Evolutionary conservation across 2,329 filamentous ascomycete genomes (phyloP).

Genomic region (Tolypocladium inflatum): DNA sequence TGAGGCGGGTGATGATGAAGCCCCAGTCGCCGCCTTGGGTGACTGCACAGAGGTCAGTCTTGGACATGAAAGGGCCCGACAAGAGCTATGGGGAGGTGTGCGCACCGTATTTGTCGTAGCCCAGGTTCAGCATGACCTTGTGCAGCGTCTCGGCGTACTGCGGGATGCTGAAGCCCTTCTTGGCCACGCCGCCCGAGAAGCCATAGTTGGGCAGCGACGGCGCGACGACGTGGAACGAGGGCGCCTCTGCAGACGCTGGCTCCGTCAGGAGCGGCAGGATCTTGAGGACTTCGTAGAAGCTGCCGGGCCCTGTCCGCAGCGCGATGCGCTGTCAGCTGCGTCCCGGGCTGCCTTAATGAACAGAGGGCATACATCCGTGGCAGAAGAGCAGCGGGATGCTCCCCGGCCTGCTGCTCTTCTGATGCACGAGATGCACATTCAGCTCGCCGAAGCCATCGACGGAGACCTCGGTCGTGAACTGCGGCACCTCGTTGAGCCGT

Average conservation of each 20-base stretch:
- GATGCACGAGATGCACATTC: slow-evolving; percentile 55
- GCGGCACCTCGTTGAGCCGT: slow-evolving; percentile 46
- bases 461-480: slow-evolving; percentile 41
- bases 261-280: slow-evolving; percentile 40
- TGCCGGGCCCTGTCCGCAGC: slow-evolving; percentile 48
- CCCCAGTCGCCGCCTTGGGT: slow-evolving; percentile 66
- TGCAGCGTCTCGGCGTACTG: slow-evolving; percentile 47
- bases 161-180: slow-evolving; percentile 19
- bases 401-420: slow-evolving; percentile 35
- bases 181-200: slow-evolving; percentile 19
- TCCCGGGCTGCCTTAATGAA: too few relatives aligned
- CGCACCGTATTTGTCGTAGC: slow-evolving; percentile 33
- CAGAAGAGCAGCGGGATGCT: slow-evolving; percentile 56
- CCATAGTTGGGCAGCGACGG: slow-evolving; percentile 48
- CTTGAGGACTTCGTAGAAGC: slow-evolving; percentile 57
- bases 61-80: background rate
- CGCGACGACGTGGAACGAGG: slow-evolving; percentile 46
- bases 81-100: background rate
- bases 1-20: slow-evolving; percentile 50
- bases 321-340: background rate
- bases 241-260: slow-evolving; percentile 12
- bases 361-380: slow-evolving; percentile 9
- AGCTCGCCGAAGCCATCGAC: slow-evolving; percentile 50
- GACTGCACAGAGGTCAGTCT: slow-evolving; percentile 9
- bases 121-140: slow-evolving; percentile 59